Evolutionary conservation across 805 yeast species (phyloP).

Genomic region (Babjeviella inositovora): DNA sequence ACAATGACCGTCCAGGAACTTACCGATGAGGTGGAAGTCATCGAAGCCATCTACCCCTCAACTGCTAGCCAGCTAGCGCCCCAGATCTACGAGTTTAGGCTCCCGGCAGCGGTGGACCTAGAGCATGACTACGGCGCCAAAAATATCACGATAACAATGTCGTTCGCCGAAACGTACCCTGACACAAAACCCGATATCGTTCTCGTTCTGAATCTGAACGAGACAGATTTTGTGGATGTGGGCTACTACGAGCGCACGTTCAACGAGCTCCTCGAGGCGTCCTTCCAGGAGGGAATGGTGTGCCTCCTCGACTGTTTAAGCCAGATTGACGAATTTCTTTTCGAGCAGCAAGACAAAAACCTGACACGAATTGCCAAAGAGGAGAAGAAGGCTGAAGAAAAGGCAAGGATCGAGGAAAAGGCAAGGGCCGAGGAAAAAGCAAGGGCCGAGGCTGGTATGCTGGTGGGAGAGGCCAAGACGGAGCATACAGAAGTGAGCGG

Average conservation of each 20-base stretch:
- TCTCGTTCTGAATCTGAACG: constrained; percentile 27
- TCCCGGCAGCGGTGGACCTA: too few species aligned
- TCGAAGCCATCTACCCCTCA: constrained; percentile 78
- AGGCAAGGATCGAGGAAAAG: constrained; percentile 1
- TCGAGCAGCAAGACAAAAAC: constrained; percentile 2
- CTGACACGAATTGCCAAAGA: constrained; percentile 1
- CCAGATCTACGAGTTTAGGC: constrained; percentile 24
- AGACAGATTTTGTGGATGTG: constrained; percentile 17
- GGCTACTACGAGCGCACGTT: constrained; percentile 31
- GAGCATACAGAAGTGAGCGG: constrained; percentile 3
- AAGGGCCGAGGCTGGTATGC: constrained; percentile 3
- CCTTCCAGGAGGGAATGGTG: constrained; percentile 48
- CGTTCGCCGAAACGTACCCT: constrained; percentile 66
- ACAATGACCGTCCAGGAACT: constrained; percentile 28
- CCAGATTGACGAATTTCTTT: constrained; percentile 1
- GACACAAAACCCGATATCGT: constrained; percentile 40
- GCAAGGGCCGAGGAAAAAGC: constrained; percentile 8
- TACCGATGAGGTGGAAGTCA: constrained; percentile 62
- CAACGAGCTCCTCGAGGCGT: constrained; percentile 31
- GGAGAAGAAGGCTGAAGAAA: constrained; percentile 2
- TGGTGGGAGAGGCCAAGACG: constrained; percentile 1
- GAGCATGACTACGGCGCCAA: too few species aligned
- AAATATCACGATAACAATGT: constrained; percentile 41
- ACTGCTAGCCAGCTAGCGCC: constrained; percentile 21
- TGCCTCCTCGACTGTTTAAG: constrained; percentile 13